Percentiles rank a stretch among this genome's conserved stretches.
These are phyloP conservation scores for Backusella mclennaniae DNA, from an alignment of 192 early-diverging fungal species.

Conservation along the genomic window DNA sequence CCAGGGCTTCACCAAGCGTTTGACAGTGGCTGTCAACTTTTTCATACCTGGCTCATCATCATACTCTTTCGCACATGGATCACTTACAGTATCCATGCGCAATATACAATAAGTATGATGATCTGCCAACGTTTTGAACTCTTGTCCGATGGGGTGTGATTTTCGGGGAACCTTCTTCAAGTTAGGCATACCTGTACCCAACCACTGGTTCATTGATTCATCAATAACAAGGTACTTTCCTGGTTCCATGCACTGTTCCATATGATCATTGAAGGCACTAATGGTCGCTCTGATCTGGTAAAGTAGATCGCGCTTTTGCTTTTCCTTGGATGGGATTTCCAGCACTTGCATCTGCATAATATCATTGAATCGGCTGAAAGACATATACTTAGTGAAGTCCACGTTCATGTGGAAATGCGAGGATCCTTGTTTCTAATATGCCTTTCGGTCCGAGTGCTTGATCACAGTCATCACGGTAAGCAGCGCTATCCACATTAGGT, in stretches of 20 bases:
- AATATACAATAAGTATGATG: neutral
- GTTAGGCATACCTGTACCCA: neutral
- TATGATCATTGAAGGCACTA: neutral
- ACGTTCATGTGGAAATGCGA: neutral
- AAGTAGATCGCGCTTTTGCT: neutral
- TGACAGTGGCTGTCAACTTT: neutral
- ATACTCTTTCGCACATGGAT: neutral
- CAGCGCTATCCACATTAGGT: neutral
- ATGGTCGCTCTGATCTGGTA: neutral
- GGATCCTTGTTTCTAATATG: neutral
- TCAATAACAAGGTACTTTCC: neutral
- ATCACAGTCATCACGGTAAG: neutral
- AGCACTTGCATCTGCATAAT: neutral
- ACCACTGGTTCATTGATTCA: slow-evolving; percentile 8
- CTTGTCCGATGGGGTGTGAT: neutral
- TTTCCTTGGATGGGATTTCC: neutral
- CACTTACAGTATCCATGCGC: neutral
- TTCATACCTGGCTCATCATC: neutral
- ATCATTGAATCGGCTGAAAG: neutral
- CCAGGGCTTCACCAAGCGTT: neutral
- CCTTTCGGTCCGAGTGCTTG: neutral
- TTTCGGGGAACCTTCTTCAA: neutral
- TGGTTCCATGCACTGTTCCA: neutral
- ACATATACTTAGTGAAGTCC: neutral
- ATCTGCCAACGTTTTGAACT: neutral